Percentiles rank a stretch among this genome's conserved stretches.
These are phyloP conservation scores for Thinopyrum elongatum DNA, from an alignment of 176 grass and related monocot species.

Conservation along the genomic window DNA sequence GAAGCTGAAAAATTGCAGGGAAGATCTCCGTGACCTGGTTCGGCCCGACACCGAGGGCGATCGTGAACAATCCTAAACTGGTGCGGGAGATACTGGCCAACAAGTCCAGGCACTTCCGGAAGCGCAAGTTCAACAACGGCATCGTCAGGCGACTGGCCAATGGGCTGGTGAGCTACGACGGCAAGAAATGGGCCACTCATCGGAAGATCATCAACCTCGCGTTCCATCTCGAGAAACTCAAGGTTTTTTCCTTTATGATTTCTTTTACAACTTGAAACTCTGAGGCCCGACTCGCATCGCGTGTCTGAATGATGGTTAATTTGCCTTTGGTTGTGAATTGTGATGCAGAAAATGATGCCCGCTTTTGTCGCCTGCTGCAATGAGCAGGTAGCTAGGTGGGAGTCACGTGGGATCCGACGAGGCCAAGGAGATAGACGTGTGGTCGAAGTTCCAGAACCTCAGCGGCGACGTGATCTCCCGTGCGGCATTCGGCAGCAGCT, in stretches of 20 bases:
- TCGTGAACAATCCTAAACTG: conserved; percentile 28
- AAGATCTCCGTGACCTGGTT: conserved; percentile 39
- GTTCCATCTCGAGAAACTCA: conserved; percentile 54
- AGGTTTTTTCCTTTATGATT: conserved; percentile 23
- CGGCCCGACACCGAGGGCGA: conserved; percentile 23
- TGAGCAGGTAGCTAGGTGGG: conserved; percentile 39
- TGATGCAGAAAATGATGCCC: conserved; percentile 34
- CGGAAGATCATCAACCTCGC: conserved; percentile 55
- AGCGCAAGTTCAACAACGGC: neutral
- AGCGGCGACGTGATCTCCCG: conserved; percentile 45
- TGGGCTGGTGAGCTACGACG: conserved; percentile 22
- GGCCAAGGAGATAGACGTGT: conserved; percentile 35
- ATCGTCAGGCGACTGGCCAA: neutral
- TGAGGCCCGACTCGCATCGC: neutral
- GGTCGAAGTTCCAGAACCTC: conserved; percentile 41
- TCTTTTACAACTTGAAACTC: neutral
- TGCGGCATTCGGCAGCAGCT: conserved; percentile 52
- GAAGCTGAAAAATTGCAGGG: conserved; percentile 4
- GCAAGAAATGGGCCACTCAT: conserved; percentile 50
- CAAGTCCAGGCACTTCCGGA: conserved; percentile 19
- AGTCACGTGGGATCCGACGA: neutral
- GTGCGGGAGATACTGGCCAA: conserved; percentile 31
- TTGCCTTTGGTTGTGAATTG: too few species aligned
- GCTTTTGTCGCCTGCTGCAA: conserved; percentile 29
- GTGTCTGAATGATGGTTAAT: neutral